These are phyloP conservation scores for Areca catechu DNA, from an alignment of 176 grass and related monocot genomes.

Conservation along the genomic window DNA sequence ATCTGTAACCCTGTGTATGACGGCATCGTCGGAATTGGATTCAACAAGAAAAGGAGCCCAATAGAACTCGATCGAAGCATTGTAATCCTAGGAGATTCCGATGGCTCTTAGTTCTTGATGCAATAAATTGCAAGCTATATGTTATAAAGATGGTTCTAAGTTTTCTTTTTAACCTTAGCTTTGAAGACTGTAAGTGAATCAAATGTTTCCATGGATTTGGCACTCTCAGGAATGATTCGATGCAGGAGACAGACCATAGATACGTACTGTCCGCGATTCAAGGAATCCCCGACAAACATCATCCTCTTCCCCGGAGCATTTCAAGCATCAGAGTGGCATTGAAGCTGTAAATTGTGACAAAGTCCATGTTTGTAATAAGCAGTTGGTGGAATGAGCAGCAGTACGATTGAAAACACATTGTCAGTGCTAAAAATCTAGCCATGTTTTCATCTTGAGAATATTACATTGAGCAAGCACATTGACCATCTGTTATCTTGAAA, in stretches of 20 bases:
- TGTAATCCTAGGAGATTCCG: constrained; percentile 48
- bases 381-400: no score
- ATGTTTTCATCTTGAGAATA: no score
- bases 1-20: constrained; percentile 50
- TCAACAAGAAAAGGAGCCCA: constrained; percentile 95
- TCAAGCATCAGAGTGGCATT: constrained; percentile 79
- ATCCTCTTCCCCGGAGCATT: constrained; percentile 71
- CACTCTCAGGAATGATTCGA: constrained; percentile 39
- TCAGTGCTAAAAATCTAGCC: no score
- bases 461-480: no score
- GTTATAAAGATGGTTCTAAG: neutral
- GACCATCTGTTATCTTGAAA: no score
- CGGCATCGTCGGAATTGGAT: constrained; percentile 86
- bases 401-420: no score
- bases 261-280: constrained; percentile 73
- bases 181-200: constrained; percentile 72
- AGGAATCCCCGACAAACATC: constrained; percentile 86
- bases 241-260: constrained; percentile 88
- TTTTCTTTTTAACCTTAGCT: constrained; percentile 56
- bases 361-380: no score
- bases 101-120: no score
- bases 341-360: constrained; percentile 37
- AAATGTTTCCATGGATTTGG: constrained; percentile 74
- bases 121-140: no score
- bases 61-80: constrained; percentile 95